Evolutionary conservation across 192 early-diverging fungal species (phyloP).

Genomic region (Globomyces pollinis-pini): DNA sequence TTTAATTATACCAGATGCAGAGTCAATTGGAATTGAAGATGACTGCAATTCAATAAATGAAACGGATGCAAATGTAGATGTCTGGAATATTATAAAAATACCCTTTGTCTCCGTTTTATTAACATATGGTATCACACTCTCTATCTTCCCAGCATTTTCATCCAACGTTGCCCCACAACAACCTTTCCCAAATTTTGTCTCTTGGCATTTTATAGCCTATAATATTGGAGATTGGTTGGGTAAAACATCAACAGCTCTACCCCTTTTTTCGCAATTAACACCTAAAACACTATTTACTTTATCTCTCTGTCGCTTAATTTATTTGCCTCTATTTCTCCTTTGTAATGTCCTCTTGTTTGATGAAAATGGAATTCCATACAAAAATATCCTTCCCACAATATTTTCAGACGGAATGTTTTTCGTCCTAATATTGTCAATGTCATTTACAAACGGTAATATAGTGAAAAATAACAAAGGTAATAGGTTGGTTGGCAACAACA

Average conservation of each 20-base stretch:
- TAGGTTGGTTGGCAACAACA: not conserved
- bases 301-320: not conserved
- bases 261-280: not conserved
- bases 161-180: not conserved
- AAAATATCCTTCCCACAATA: not conserved
- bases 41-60: not conserved
- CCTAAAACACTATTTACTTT: not conserved
- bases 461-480: no score
- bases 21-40: not conserved
- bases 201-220: conserved; percentile 1
- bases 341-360: conserved; percentile 3
- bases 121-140: not conserved
- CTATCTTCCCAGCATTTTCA: conserved; percentile 5
- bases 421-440: not conserved
- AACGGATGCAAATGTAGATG: not conserved
- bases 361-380: not conserved
- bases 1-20: not conserved
- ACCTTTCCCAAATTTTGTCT: not conserved
- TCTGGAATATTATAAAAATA: not conserved
- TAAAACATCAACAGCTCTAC: not conserved
- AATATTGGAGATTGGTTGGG: conserved; percentile 8
- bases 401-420: conserved; percentile 7
- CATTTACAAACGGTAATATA: not conserved
- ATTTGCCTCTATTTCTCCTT: not conserved
- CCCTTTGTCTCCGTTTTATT: not conserved